phyloP scores from a whole-genome alignment of 75 land plant genomes.

The Cupressus sempervirens region DNA sequence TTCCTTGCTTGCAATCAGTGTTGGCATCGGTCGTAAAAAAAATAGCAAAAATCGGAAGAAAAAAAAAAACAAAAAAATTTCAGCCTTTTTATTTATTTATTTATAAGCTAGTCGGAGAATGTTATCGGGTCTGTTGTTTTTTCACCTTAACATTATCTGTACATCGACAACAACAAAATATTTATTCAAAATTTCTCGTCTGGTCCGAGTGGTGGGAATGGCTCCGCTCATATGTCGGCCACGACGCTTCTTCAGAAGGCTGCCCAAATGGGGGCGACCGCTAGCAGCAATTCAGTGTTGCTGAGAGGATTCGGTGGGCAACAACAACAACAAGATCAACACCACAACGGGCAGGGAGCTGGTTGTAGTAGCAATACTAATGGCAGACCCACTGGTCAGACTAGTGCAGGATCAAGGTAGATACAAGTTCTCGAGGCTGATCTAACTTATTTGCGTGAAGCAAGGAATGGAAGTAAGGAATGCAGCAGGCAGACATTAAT shows the following conservation, averaged over 20 bases:
- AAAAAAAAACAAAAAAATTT: neutral
- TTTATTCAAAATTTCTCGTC: neutral
- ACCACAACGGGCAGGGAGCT: slow-evolving; percentile 15
- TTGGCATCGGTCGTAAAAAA: too few relatives aligned
- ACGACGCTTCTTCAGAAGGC: slow-evolving; percentile 83
- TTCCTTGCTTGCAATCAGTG: too few relatives aligned
- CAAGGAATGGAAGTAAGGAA: too few relatives aligned
- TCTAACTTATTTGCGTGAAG: too few relatives aligned
- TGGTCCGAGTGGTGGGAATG: neutral
- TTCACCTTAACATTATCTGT: neutral
- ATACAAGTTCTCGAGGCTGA: too few relatives aligned
- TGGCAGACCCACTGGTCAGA: neutral
- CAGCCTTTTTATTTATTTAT: neutral
- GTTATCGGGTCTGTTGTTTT: neutral
- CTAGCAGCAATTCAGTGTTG: slow-evolving; percentile 32
- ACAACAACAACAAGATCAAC: slow-evolving; percentile 13
- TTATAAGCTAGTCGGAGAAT: neutral
- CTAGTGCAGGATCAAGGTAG: neutral
- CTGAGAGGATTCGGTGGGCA: slow-evolving; percentile 45
- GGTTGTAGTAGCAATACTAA: neutral
- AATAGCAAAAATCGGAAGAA: neutral
- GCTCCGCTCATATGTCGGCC: slow-evolving; percentile 54
- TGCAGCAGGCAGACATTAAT: too few relatives aligned
- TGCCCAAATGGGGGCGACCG: slow-evolving; percentile 76
- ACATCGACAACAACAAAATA: neutral